These are phyloP conservation scores for Candida ipomoeae DNA, from an alignment of 805 yeast species.

Conservation along the genomic window DNA sequence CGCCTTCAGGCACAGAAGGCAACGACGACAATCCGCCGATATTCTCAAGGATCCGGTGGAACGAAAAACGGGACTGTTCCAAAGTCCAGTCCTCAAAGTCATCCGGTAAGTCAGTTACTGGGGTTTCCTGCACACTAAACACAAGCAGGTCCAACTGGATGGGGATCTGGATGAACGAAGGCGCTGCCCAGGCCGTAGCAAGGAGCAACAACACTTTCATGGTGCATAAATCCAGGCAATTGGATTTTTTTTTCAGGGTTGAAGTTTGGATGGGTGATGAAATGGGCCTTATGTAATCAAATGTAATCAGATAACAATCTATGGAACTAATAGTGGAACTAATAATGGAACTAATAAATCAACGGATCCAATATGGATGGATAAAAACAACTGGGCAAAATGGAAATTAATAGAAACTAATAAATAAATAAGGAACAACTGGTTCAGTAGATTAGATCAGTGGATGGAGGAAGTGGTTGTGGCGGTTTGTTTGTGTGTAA, in stretches of 20 bases:
- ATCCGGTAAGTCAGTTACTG: neutral
- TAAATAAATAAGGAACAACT: neutral
- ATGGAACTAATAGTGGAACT: too few relatives aligned
- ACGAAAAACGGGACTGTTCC: constrained; percentile 39
- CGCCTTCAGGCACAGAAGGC: constrained; percentile 53
- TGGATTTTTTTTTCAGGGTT: too few relatives aligned
- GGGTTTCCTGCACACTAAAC: neutral
- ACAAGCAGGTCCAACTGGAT: neutral
- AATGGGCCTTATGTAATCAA: too few relatives aligned
- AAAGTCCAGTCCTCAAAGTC: constrained; percentile 40
- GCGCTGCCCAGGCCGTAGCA: constrained; percentile 1
- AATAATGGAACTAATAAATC: too few relatives aligned
- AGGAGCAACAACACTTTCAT: neutral
- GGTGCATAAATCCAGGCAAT: neutral
- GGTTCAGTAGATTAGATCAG: neutral
- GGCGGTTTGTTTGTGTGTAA: neutral
- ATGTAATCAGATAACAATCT: too few relatives aligned
- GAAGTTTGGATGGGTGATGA: too few relatives aligned
- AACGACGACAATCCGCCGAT: constrained; percentile 47
- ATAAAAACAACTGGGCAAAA: too few relatives aligned
- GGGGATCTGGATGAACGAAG: neutral
- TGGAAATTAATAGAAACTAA: too few relatives aligned
- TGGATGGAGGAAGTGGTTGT: neutral
- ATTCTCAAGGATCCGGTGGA: constrained; percentile 47
- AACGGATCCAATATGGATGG: too few relatives aligned